These are phyloP conservation scores for Vigna nakashimae DNA, from an alignment of 306 rosid species.

Conservation along the genomic window DNA sequence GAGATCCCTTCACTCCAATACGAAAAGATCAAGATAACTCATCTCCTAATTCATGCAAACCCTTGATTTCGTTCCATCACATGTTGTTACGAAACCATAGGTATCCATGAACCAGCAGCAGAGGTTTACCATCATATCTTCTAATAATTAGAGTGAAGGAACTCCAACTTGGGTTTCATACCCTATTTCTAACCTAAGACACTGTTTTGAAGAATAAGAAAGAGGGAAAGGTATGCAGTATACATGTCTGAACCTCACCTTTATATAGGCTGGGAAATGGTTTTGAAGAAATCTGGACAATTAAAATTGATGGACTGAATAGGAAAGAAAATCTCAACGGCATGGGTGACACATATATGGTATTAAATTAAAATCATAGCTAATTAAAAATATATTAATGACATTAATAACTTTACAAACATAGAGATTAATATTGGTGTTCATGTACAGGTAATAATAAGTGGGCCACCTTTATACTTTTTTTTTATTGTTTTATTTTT, in stretches of 20 bases:
- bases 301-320: neutral
- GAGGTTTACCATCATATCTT: slow-evolving; percentile 49
- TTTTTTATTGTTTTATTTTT: neutral
- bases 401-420: neutral
- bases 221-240: neutral
- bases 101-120: slow-evolving; percentile 70
- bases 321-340: neutral
- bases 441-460: neutral
- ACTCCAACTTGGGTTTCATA: slow-evolving; percentile 38
- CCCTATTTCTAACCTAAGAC: neutral
- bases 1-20: slow-evolving; percentile 35
- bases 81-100: slow-evolving; percentile 33
- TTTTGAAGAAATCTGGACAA: neutral
- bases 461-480: neutral
- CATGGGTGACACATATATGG: neutral
- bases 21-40: slow-evolving; percentile 56
- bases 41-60: slow-evolving; percentile 66
- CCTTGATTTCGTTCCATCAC: slow-evolving; percentile 24
- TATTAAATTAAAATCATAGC: neutral
- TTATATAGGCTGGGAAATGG: slow-evolving; percentile 10
- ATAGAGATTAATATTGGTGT: neutral
- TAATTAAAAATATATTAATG: neutral
- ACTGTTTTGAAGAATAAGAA: neutral
- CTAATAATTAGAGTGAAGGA: slow-evolving; percentile 52
- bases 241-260: neutral